Conservation (phyloP, 768 basidiomycete genomes). For the Crucibulum laeve region DNA sequence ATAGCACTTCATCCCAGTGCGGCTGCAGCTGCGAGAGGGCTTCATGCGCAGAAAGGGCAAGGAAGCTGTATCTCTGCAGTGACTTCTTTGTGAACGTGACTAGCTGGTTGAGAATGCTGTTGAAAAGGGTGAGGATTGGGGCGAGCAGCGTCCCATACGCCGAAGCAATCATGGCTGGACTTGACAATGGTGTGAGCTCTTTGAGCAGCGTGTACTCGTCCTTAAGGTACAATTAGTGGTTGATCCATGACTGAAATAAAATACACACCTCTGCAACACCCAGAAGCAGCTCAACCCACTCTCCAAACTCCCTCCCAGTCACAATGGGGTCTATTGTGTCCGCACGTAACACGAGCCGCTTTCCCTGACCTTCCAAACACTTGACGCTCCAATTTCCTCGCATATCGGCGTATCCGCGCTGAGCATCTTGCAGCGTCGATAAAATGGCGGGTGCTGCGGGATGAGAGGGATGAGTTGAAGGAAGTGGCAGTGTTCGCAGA, state of each 20-base stretch:
- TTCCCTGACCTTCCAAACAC: slow-evolving; percentile 68
- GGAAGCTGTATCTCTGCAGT: slow-evolving; percentile 73
- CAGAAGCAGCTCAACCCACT: slow-evolving; percentile 64
- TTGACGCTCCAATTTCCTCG: slow-evolving; percentile 74
- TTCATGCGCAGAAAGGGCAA: slow-evolving; percentile 71
- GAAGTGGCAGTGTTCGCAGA: slow-evolving; percentile 68
- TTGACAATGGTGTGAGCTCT: slow-evolving; percentile 60
- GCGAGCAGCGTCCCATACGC: slow-evolving; percentile 59
- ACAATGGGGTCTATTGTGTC: slow-evolving; percentile 63
- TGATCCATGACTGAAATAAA: neutral
- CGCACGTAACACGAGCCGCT: slow-evolving; percentile 64
- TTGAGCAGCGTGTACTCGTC: slow-evolving; percentile 64
- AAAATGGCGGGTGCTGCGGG: slow-evolving; percentile 66
- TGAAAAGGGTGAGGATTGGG: slow-evolving; percentile 65
- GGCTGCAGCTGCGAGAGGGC: slow-evolving; percentile 50
- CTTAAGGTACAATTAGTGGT: slow-evolving; percentile 23
- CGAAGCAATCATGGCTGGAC: slow-evolving; percentile 42
- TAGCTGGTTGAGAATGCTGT: slow-evolving; percentile 58
- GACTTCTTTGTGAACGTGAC: slow-evolving; percentile 68
- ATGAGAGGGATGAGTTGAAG: slow-evolving; percentile 80
- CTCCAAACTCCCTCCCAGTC: slow-evolving; percentile 67
- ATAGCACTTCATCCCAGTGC: slow-evolving; percentile 65
- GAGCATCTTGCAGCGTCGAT: slow-evolving; percentile 67
- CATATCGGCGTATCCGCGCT: slow-evolving; percentile 84
- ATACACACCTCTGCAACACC: slow-evolving; percentile 58